phyloP scores from a whole-genome alignment of 176 grass and related monocot genomes.

The Oryza australiensis region DNA sequence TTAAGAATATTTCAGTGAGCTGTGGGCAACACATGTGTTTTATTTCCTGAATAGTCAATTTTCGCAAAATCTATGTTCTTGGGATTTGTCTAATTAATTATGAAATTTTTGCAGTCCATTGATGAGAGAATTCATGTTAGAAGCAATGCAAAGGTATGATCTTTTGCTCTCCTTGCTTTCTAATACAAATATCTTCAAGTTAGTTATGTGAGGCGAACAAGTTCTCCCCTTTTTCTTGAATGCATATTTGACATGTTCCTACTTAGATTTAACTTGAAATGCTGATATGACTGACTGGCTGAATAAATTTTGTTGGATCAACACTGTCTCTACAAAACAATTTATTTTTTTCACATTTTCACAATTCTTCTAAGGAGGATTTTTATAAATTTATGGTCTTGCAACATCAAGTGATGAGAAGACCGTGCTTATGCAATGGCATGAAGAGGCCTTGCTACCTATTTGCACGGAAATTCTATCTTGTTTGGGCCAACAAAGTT shows the following conservation, averaged over 20 bases:
- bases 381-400: neutral
- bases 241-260: neutral
- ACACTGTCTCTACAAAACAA: neutral
- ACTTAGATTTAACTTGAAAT: neutral
- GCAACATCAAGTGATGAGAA: conserved; percentile 58
- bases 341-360: neutral
- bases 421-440: conserved; percentile 77
- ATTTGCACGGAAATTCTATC: conserved; percentile 80
- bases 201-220: neutral
- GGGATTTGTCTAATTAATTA: conserved; percentile 23
- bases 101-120: conserved; percentile 58
- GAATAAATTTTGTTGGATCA: neutral
- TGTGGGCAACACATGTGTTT: neutral
- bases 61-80: neutral
- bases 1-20: conserved; percentile 80
- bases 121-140: conserved; percentile 68
- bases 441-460: conserved; percentile 86
- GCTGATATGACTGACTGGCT: neutral
- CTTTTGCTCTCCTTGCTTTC: neutral
- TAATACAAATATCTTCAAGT: neutral
- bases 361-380: neutral
- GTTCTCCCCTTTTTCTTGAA: neutral
- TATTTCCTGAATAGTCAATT: neutral
- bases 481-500: too few species aligned
- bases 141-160: conserved; percentile 72